Conservation (phyloP, 192 early-diverging fungal species). For the Coemansia sp. region DNA sequence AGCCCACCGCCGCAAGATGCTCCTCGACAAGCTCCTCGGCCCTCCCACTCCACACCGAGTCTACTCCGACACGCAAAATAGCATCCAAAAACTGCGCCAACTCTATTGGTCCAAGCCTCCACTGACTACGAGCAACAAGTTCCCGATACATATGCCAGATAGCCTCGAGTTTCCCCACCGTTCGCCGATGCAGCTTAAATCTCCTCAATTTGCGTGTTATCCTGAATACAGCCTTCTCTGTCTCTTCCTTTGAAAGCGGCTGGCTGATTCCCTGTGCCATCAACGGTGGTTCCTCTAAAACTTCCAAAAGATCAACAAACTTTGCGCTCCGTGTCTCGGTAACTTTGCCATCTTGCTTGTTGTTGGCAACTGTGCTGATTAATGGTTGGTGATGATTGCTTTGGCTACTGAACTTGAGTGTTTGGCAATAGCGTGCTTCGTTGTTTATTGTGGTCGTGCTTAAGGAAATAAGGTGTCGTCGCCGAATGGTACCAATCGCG, state of each 20-base stretch:
- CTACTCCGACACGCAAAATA: constrained; percentile 20
- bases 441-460: constrained; percentile 2
- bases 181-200: constrained; percentile 22
- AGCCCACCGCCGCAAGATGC: neutral
- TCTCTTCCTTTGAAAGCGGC: neutral
- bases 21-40: constrained; percentile 19
- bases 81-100: constrained; percentile 32
- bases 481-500: neutral
- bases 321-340: constrained; percentile 14
- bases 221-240: constrained; percentile 18
- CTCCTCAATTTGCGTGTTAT: constrained; percentile 34
- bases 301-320: constrained; percentile 10
- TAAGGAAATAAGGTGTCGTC: neutral
- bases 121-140: constrained; percentile 5
- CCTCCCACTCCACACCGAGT: constrained; percentile 23
- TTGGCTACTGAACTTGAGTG: neutral
- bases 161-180: constrained; percentile 27
- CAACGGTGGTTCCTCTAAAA: constrained; percentile 21
- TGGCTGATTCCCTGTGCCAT: constrained; percentile 1
- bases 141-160: constrained; percentile 35
- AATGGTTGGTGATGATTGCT: too few relatives aligned
- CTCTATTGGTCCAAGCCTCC: constrained; percentile 21
- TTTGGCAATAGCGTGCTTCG: neutral
- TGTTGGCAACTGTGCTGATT: too few relatives aligned
- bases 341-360: neutral